Evolutionary conservation across 352 stramenopile genomes (phyloP), one percentile per base, ranked within the genome.

Genomic region (Pythium apleroticum): DNA sequence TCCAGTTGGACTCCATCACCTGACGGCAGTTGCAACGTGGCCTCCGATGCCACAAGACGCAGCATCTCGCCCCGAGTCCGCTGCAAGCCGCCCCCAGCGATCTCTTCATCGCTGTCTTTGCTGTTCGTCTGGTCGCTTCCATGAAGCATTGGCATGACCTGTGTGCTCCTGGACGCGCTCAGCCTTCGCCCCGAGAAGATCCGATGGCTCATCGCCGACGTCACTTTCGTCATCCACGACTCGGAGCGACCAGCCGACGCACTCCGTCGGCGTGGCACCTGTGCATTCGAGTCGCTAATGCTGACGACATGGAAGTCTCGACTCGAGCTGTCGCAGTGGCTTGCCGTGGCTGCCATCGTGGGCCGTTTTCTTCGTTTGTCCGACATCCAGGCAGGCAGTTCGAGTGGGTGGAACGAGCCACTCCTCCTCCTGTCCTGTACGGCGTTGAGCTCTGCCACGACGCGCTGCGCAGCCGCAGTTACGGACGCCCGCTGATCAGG

Each of bases 211-310:
- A 90, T 86, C 11, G 77, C 81, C 1, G 72, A 48, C 2, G 78
- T 86, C 15, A 90, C 81, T 46, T 86, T 84, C 30, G 74, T 62
- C 81, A 90, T 87, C 81, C 81, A 88, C n/a, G 81, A 90, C 61
- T 86, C 80, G 8, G 67, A 59, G 22, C 67, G 69, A 52, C 60
- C 55, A 10, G 62, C 62, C 3, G 62, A 66, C 5, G 74, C 71
- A 50, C 72, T 81, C 11, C 69, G 52, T 65, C 73, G 54, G 22
- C 70, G 58, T 31, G 33, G 31, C 55, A 58, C 49, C 24, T 31
- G 15, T 8, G 37, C 33, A 19, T 27, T 27, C 37, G 49, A 35
- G 14, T 61, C 56, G 60, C 49, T 53, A 37, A 76, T 74, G 31
- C 57, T 69, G 5, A 86, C 69, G 14, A 65, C 73, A 60, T 83